Base-by-base conservation (phyloP, 768 basidiomycete genomes). In the Pleurotus sapidus region DNA sequence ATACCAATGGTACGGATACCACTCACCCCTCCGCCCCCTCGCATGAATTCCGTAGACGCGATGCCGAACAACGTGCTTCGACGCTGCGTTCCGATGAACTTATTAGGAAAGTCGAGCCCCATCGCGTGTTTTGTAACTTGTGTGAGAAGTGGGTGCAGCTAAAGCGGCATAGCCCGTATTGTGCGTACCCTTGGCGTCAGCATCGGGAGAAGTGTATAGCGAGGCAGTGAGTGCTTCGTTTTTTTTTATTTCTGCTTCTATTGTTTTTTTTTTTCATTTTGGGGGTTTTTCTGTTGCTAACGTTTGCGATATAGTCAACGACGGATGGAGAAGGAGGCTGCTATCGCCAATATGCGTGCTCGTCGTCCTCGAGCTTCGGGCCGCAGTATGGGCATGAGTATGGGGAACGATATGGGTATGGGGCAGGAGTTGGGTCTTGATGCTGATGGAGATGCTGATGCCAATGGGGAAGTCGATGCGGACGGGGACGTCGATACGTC, bases 91-190 rank as follows among this genome's bases (percentile, higher is more conserved):
- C 84, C 1, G 90, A 92, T 68, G 64, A 71, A 0, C 75, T 89
- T 4, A 81, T 91, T 53, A 80, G 78, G 17, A 78, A 83, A 55
- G 90, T 92, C 34, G 88, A 91, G 63, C 85, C 88, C 0, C 86
- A 86, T 62, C 70, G 84, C 25, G 88, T 91, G 0, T 89, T 91
- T 61, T 92, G 90, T 65, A 75, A 77, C 3, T 69, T 91, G 2
- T 92, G 90, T 66, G 76, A 81, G 64, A 91, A 91, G 69, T 92
- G 90, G 90, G 88, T 92, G 1, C 90, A 91, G 68, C 76, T 92
- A 17, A 70, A 90, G 45, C 89, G 90, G 67, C 89, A 92, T 62
- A 84, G 83, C 58, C 82, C 83, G 8, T 92, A 87, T 68, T 92
- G 89, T 62, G 87, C 89, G 51, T 89, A 91, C 66, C 89, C 89